These are phyloP conservation scores for Trichoderma aggressivum DNA, from an alignment of 2,329 filamentous ascomycete genomes.

Conservation along the genomic window DNA sequence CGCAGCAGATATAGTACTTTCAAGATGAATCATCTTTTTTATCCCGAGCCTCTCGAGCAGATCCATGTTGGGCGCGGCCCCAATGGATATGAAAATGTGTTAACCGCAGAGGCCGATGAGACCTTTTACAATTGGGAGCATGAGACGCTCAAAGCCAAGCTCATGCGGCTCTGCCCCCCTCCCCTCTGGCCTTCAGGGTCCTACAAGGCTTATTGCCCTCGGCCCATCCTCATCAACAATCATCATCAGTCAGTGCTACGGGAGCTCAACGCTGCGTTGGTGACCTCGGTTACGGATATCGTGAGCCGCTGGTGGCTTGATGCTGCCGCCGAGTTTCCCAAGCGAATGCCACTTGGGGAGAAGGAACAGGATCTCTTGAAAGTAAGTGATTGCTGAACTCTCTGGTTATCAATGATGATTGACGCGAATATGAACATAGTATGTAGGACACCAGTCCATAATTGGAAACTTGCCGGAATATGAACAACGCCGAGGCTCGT, in stretches of 20 bases:
- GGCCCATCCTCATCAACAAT: conserved; percentile 34
- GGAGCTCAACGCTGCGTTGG: conserved; percentile 32
- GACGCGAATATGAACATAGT: conserved; percentile 22
- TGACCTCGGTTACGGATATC: conserved; percentile 34
- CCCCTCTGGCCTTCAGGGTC: conserved; percentile 31
- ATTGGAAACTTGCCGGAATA: conserved; percentile 26
- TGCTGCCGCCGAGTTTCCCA: conserved; percentile 26
- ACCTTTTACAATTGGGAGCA: conserved; percentile 22
- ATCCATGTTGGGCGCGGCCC: conserved; percentile 20
- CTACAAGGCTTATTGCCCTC: conserved; percentile 29
- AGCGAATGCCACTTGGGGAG: conserved; percentile 34
- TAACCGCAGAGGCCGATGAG: background rate
- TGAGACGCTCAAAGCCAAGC: conserved; percentile 17
- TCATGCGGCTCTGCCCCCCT: conserved; percentile 26
- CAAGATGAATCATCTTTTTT: background rate
- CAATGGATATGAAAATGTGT: conserved; percentile 16
- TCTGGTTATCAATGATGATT: background rate
- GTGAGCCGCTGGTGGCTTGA: conserved; percentile 40
- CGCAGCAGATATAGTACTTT: background rate
- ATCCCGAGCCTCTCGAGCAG: conserved; percentile 20
- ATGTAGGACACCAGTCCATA: conserved; percentile 29
- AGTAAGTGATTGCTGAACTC: conserved; percentile 19
- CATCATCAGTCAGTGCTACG: conserved; percentile 31
- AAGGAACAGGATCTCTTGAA: conserved; percentile 31
- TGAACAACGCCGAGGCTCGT: conserved; percentile 30